Conservation (phyloP, 2,329 filamentous ascomycete species). For the Lasiodiplodia hormozganensis region DNA sequence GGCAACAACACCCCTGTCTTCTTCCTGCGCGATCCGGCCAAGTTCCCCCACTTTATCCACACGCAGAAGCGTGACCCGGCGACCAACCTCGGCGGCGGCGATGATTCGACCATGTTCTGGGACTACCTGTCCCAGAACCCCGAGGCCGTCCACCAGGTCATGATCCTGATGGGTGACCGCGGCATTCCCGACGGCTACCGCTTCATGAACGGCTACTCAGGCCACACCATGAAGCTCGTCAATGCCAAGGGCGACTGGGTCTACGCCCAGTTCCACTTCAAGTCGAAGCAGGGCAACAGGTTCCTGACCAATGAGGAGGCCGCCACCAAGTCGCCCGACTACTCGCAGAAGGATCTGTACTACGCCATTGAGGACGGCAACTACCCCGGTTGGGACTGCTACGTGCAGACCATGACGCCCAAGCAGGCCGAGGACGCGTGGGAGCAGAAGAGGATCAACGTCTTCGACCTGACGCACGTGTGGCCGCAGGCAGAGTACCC, state of each 20-base stretch:
- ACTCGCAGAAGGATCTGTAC: conserved; percentile 61
- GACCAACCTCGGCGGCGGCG: conserved; percentile 71
- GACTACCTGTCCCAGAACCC: conserved; percentile 63
- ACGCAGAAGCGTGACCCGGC: conserved; percentile 77
- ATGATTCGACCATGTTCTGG: conserved; percentile 72
- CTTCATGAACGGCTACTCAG: conserved; percentile 62
- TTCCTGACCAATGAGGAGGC: conserved; percentile 62
- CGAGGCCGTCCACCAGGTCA: conserved; percentile 61
- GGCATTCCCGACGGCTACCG: conserved; percentile 63
- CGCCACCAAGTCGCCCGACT: conserved; percentile 58
- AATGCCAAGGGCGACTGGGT: conserved; percentile 62
- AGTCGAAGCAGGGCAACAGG: conserved; percentile 59
- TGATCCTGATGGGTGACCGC: conserved; percentile 62
- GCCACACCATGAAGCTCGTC: conserved; percentile 61
- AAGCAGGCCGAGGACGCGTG: conserved; percentile 59
- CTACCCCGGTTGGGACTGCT: conserved; percentile 59
- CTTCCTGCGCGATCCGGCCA: conserved; percentile 75
- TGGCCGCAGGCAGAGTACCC: conserved; percentile 62
- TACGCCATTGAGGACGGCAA: conserved; percentile 61
- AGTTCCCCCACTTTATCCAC: conserved; percentile 77
- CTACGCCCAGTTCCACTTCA: conserved; percentile 61
- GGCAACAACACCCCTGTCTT: conserved; percentile 78
- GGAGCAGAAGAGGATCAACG: conserved; percentile 62
- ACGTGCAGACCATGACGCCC: conserved; percentile 60
- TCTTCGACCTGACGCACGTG: conserved; percentile 62